Percentiles rank a stretch among this genome's conserved stretches.
Conservation (phyloP, 192 early-diverging fungal genomes). For the Diversispora epigaea region DNA sequence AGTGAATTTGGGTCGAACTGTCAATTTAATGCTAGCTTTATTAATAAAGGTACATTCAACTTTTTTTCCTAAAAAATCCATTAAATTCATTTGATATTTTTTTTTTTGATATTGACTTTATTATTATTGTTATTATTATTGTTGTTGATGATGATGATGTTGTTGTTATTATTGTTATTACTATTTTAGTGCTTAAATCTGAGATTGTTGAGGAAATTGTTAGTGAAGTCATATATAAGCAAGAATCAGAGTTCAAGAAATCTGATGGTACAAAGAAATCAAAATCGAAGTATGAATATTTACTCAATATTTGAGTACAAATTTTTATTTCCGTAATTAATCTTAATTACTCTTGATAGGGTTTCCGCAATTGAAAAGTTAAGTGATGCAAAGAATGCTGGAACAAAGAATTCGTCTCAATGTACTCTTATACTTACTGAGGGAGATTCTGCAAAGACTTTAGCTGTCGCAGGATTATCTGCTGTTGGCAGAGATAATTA, state of each 20-base stretch:
- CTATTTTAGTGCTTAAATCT: conserved; percentile 65
- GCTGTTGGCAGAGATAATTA: conserved; percentile 88
- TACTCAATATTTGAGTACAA: too few species aligned
- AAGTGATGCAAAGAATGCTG: conserved; percentile 94
- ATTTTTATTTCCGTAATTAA: too few species aligned
- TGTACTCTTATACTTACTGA: conserved; percentile 98
- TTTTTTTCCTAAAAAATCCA: conserved; percentile 33
- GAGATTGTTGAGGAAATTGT: conserved; percentile 84
- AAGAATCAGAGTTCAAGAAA: conserved; percentile 79
- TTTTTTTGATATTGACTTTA: conserved; percentile 62
- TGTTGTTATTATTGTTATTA: conserved; percentile 8
- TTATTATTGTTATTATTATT: too few species aligned
- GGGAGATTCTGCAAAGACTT: conserved; percentile 92
- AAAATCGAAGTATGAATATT: background rate
- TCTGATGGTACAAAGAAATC: conserved; percentile 69
- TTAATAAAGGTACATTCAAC: too few species aligned
- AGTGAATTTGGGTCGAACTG: too few species aligned
- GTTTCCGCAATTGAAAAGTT: conserved; percentile 83
- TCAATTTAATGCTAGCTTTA: too few species aligned
- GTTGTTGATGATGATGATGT: too few species aligned
- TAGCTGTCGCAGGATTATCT: conserved; percentile 82
- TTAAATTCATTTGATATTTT: conserved; percentile 83
- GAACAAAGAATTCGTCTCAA: conserved; percentile 61
- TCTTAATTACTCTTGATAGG: conserved; percentile 28
- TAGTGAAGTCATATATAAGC: conserved; percentile 66